These are phyloP conservation scores for Croton laevigatus DNA, from an alignment of 441 rosid species.

Conservation along the genomic window DNA sequence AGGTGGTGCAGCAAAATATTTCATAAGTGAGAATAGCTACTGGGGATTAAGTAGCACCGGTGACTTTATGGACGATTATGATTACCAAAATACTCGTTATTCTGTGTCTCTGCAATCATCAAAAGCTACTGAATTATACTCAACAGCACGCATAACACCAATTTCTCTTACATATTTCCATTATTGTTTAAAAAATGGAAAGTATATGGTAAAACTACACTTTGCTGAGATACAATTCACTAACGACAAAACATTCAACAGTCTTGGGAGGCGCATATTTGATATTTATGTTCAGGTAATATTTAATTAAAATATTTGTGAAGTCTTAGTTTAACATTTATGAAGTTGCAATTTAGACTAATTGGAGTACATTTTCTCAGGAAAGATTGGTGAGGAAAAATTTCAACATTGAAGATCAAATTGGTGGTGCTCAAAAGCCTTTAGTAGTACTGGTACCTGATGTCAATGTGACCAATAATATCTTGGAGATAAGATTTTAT, in stretches of 20 bases:
- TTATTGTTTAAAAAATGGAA: slow-evolving; percentile 59
- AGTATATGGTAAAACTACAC: slow-evolving; percentile 44
- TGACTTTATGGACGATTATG: slow-evolving; percentile 71
- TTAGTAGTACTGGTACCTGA: slow-evolving; percentile 16
- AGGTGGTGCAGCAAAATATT: slow-evolving; percentile 62
- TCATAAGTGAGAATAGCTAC: slow-evolving; percentile 28
- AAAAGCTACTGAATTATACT: slow-evolving; percentile 34
- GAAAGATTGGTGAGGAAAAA: slow-evolving; percentile 27
- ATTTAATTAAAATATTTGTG: neutral
- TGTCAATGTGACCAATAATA: slow-evolving; percentile 27
- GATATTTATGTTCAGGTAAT: slow-evolving; percentile 62
- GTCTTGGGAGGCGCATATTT: slow-evolving; percentile 61
- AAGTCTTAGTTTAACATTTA: neutral
- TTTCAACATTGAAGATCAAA: slow-evolving; percentile 31
- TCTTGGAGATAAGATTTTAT: slow-evolving; percentile 35
- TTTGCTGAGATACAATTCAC: slow-evolving; percentile 57
- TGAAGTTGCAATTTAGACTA: neutral
- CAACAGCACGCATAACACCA: slow-evolving; percentile 54
- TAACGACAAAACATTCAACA: slow-evolving; percentile 35
- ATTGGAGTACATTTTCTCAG: slow-evolving; percentile 19
- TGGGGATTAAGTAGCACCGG: slow-evolving; percentile 92
- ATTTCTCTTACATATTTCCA: slow-evolving; percentile 62
- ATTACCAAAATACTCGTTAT: slow-evolving; percentile 62
- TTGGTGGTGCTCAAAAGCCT: slow-evolving; percentile 25
- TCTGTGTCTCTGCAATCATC: slow-evolving; percentile 27